Evolutionary conservation across 148 eudicot genomes (phyloP).

Genomic region (Vaccinium macrocarpon): DNA sequence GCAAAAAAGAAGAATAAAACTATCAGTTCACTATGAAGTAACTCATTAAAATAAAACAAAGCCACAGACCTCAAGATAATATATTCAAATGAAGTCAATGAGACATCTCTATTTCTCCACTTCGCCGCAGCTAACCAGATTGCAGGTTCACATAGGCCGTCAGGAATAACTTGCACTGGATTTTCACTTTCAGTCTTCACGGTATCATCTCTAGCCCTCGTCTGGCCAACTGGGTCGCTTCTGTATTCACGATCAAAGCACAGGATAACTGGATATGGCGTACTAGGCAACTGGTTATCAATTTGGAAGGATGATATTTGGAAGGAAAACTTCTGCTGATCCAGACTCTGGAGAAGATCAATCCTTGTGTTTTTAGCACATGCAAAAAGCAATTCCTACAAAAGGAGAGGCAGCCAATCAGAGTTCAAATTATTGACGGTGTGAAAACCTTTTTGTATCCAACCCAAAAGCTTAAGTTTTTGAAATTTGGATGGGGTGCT

Average conservation of each 20-base stretch:
- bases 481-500: neutral
- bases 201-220: constrained; percentile 47
- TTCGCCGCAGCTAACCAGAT: constrained; percentile 63
- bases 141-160: constrained; percentile 53
- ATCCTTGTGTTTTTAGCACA: constrained; percentile 61
- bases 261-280: constrained; percentile 83
- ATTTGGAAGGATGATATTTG: constrained; percentile 74
- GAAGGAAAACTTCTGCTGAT: constrained; percentile 65
- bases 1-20: neutral
- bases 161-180: constrained; percentile 36
- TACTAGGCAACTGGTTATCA: constrained; percentile 79
- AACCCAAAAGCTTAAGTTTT: neutral
- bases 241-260: constrained; percentile 64
- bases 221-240: constrained; percentile 37
- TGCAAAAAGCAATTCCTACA: constrained; percentile 83
- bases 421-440: constrained; percentile 2
- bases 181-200: constrained; percentile 40
- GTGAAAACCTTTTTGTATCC: neutral
- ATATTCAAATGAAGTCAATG: constrained; percentile 69
- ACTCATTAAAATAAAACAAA: neutral
- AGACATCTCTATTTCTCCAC: constrained; percentile 75
- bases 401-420: constrained; percentile 12
- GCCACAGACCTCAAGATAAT: constrained; percentile 61
- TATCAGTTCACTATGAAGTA: neutral
- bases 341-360: constrained; percentile 64